Evolutionary conservation across 1,284 basidiomycete genomes (phyloP), one percentile per base, ranked within the genome.

Genomic region (Boletus semigastroideus): DNA sequence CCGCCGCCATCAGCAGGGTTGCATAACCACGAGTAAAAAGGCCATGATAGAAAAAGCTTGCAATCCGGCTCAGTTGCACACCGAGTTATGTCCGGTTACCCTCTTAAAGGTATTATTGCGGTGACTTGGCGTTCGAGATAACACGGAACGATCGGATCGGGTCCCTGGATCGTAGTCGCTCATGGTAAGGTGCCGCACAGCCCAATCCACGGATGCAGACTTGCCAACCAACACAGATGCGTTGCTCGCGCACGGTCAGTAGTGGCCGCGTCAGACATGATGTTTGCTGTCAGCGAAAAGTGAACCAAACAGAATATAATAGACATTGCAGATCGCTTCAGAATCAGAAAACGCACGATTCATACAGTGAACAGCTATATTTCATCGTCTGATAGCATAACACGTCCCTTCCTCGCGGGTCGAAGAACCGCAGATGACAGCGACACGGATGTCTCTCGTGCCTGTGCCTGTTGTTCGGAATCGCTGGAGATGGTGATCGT

Each of bases 351-450:
- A 55, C 43, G 25, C 42, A 52, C 49, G 38, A 48, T 47, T 6
- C 33, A 41, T 48, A 53, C 36, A 58, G 41, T 27, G 27, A 30
- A 52, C 45, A 53, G 4, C 56, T 63, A 71, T 49, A 43, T 37
- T 17, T 72, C 69, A 16, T 79, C 79, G 49, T 80, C 78, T 38
- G 79, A 81, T 42, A 79, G 62, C 30, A 71, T 53, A 36, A 78
- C 50, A 14, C 73, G 72, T 28, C 64, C 61, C 64, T 72, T 68
- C 60, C 61, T 53, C 52, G 63, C 22, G 16, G 53, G 46, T 49
- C 53, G 61, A 28, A 42, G 34, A 41, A 37, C 52, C 44, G 39
- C 37, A 48, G 51, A 31, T 17, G 52, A 53, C 25, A 55, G 39
- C 30, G 58, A 38, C 19, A 12, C n/a, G 2, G 4, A 14, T 10